Evolutionary conservation across 805 yeast species (phyloP).

Genomic region (Pichia insulana): DNA sequence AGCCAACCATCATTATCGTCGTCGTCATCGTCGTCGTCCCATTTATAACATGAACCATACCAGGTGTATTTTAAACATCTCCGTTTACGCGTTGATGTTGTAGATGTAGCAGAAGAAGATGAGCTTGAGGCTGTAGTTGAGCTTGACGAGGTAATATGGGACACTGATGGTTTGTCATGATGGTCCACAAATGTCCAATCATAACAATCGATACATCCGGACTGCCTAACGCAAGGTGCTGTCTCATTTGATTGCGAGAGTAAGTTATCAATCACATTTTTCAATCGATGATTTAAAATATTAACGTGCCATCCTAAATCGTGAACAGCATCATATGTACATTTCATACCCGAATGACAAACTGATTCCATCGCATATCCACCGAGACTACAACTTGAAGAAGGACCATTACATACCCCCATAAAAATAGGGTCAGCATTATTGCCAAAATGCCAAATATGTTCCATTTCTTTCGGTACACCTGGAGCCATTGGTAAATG

Average conservation of each 20-base stretch:
- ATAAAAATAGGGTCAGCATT: constrained; percentile 94
- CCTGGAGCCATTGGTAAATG: constrained; percentile 95
- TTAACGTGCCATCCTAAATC: constrained; percentile 91
- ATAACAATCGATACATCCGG: constrained; percentile 84
- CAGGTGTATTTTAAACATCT: constrained; percentile 50
- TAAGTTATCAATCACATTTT: constrained; percentile 79
- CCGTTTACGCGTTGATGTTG: constrained; percentile 25
- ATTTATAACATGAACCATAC: constrained; percentile 47
- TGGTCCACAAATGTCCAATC: constrained; percentile 73
- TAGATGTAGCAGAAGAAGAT: constrained; percentile 11
- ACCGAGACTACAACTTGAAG: constrained; percentile 78
- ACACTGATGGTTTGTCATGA: too few species aligned
- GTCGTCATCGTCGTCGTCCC: constrained; percentile 25
- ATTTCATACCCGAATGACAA: constrained; percentile 84
- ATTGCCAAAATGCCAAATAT: constrained; percentile 92
- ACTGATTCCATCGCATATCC: constrained; percentile 97
- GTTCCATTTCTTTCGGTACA: constrained; percentile 63
- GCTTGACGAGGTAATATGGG: constrained; percentile 22
- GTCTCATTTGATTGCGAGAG: constrained; percentile 65
- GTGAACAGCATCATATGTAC: constrained; percentile 81
- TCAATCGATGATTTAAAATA: constrained; percentile 80
- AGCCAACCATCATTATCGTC: constrained; percentile 1
- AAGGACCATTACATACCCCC: constrained; percentile 95
- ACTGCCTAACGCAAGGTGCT: constrained; percentile 63
- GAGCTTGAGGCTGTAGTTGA: constrained; percentile 6